A percentile compares a stretch with the other conserved stretches of the same genome.
Conservation (phyloP, 2,329 filamentous ascomycete species). For the Aspergillus sp. region DNA sequence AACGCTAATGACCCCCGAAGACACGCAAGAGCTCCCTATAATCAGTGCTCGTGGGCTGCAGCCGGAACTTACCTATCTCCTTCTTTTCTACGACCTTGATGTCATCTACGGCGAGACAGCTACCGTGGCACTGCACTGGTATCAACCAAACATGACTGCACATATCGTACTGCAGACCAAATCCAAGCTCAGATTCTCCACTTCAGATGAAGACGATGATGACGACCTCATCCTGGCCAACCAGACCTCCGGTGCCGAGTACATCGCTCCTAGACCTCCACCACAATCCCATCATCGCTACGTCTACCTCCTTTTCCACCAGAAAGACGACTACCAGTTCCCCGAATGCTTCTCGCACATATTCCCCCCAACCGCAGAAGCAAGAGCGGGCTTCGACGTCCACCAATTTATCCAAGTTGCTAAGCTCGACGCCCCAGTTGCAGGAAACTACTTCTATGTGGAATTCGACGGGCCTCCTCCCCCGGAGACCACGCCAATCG, state of each 20-base stretch:
- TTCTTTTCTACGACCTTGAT: constrained; percentile 27
- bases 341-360: constrained; percentile 31
- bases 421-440: constrained; percentile 28
- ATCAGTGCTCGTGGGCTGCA: constrained; percentile 15
- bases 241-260: constrained; percentile 13
- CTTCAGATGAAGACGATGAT: background rate
- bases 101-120: constrained; percentile 14
- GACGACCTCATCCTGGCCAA: constrained; percentile 1
- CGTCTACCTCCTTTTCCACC: constrained; percentile 29
- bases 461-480: constrained; percentile 23
- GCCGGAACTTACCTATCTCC: constrained; percentile 14
- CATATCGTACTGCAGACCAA: too few species aligned
- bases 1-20: constrained; percentile 1
- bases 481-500: too few species aligned
- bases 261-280: constrained; percentile 31
- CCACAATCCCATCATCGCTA: constrained; percentile 29
- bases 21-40: constrained; percentile 12
- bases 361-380: constrained; percentile 23
- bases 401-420: constrained; percentile 33
- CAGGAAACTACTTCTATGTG: constrained; percentile 41
- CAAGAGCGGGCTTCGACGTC: constrained; percentile 34
- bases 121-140: constrained; percentile 28
- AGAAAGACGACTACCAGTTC: constrained; percentile 25
- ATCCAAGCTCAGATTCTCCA: background rate
- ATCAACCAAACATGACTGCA: constrained; percentile 19